Evolutionary conservation across 2,329 filamentous ascomycete species (phyloP).

Genomic region (Gaeumannomyces tritici): DNA sequence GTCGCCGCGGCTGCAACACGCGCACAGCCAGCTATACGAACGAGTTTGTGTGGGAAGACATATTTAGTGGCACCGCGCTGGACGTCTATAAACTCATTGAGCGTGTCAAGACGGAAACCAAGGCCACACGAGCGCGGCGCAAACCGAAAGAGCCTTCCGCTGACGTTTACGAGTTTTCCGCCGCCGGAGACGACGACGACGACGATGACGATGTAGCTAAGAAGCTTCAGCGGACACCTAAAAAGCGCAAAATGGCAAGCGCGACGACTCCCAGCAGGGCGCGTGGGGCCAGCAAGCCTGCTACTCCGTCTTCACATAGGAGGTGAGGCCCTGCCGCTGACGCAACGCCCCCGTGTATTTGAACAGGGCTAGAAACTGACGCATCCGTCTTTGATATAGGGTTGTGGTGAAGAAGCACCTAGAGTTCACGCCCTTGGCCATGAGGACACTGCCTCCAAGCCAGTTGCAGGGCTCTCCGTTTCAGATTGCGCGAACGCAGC

Average conservation of each 20-base stretch:
- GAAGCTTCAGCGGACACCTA: conserved; percentile 22
- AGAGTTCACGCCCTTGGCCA: conserved; percentile 92
- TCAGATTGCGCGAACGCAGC: conserved; percentile 74
- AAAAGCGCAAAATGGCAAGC: conserved; percentile 17
- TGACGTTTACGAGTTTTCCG: conserved; percentile 5
- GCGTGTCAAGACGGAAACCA: conserved; percentile 62
- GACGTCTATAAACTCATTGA: conserved; percentile 57
- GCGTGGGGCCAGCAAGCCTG: conserved; percentile 35
- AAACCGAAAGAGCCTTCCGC: conserved; percentile 11
- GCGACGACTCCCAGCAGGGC: conserved; percentile 46
- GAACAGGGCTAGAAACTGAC: conserved; percentile 15
- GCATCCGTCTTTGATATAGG: conserved; percentile 17
- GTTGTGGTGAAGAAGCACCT: conserved; percentile 77
- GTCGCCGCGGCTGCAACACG: conserved; percentile 80
- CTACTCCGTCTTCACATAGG: conserved; percentile 31
- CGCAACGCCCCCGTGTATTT: conserved; percentile 15
- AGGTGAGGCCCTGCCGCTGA: conserved; percentile 23
- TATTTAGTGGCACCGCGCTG: conserved; percentile 58
- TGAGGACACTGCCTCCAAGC: conserved; percentile 67
- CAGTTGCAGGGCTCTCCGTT: conserved; percentile 78
- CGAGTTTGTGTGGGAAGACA: conserved; percentile 84
- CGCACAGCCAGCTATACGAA: conserved; percentile 84
- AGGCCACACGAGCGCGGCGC: conserved; percentile 49
- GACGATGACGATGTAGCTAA: conserved; percentile 25
- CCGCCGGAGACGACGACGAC: conserved; percentile 19